These are phyloP conservation scores for Panicum virgatum DNA, from an alignment of 202 grass and related monocot genomes.

Conservation along the genomic window DNA sequence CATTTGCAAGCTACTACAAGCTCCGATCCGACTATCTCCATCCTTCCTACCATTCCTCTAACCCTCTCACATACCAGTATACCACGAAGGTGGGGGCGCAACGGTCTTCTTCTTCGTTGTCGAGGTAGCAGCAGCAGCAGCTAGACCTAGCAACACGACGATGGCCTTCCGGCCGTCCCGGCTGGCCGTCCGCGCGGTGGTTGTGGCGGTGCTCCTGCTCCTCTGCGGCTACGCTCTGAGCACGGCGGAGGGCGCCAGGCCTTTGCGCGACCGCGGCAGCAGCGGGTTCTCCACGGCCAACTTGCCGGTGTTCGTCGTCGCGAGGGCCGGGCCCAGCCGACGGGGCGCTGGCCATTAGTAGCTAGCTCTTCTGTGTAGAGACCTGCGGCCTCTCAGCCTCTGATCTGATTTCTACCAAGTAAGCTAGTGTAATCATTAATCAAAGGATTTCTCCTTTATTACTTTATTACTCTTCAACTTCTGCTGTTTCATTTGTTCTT, in stretches of 20 bases:
- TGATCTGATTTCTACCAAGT: neutral
- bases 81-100: too few relatives aligned
- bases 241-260: slow-evolving; percentile 51
- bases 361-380: neutral
- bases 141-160: too few relatives aligned
- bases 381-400: too few relatives aligned
- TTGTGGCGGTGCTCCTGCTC: slow-evolving; percentile 34
- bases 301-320: slow-evolving; percentile 43
- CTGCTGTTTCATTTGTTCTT: slow-evolving; percentile 42
- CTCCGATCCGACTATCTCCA: neutral
- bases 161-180: slow-evolving; percentile 14
- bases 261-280: slow-evolving; percentile 23
- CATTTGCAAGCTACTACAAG: neutral
- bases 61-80: too few relatives aligned
- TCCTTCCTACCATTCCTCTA: neutral
- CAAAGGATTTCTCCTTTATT: neutral
- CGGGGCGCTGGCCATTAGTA: slow-evolving; percentile 66
- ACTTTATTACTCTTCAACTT: neutral
- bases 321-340: slow-evolving; percentile 57
- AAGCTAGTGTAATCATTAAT: neutral
- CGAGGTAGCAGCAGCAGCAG: neutral
- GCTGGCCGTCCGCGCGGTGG: neutral
- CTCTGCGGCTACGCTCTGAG: slow-evolving; percentile 43
- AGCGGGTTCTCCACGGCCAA: slow-evolving; percentile 23
- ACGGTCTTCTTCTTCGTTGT: too few relatives aligned